These are phyloP conservation scores for Leishmania guyanensis DNA, from an alignment of 208 protist genomes.

Conservation along the genomic window DNA sequence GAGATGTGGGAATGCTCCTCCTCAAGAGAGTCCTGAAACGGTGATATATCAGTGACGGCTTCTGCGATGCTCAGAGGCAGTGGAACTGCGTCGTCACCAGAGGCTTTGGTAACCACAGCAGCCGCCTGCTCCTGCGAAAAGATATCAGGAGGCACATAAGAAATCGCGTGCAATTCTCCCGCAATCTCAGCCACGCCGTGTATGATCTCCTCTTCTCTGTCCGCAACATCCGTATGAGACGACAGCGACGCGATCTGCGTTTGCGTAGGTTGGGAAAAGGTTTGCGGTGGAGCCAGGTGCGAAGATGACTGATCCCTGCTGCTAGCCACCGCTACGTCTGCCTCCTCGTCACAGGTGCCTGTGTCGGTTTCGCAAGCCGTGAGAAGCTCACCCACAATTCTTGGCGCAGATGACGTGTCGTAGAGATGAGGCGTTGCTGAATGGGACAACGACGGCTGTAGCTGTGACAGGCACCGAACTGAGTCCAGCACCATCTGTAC, in stretches of 20 bases:
- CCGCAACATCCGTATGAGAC: background rate
- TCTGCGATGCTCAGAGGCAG: background rate
- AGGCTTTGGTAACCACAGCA: background rate
- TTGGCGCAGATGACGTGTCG: background rate
- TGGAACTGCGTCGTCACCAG: background rate
- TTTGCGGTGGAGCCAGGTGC: background rate
- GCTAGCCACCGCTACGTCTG: background rate
- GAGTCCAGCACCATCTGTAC: conserved; percentile 6
- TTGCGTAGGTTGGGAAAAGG: background rate
- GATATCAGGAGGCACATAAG: background rate
- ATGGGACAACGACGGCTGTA: background rate
- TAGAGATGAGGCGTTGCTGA: background rate
- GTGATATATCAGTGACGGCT: background rate
- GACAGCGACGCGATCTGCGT: background rate
- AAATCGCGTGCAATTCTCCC: background rate
- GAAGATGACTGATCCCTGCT: background rate
- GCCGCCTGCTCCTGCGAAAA: background rate
- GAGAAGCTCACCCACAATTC: background rate
- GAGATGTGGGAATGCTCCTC: background rate
- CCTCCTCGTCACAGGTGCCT: background rate
- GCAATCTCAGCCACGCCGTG: conserved; percentile 2
- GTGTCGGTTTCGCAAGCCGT: background rate
- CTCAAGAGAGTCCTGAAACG: background rate
- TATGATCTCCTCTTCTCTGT: background rate
- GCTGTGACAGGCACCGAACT: background rate